These are phyloP conservation scores for Parafenestella ontariensis DNA, from an alignment of 2,329 filamentous ascomycete genomes.

Conservation along the genomic window DNA sequence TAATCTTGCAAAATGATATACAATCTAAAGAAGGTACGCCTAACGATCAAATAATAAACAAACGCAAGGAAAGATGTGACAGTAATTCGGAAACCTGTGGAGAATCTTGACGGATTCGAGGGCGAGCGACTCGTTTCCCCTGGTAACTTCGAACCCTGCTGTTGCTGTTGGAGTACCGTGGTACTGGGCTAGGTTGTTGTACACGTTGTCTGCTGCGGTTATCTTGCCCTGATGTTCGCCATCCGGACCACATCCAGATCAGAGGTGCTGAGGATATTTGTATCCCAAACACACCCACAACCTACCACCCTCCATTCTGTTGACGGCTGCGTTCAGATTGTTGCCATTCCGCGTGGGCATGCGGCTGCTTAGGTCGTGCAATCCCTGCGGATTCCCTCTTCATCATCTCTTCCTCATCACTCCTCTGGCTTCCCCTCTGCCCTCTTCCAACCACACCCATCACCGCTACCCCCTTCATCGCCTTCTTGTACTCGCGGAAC, in stretches of 20 bases:
- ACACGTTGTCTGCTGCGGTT: background rate
- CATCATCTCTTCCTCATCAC: slow-evolving; percentile 1
- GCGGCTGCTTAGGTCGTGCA: background rate
- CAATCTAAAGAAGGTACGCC: background rate
- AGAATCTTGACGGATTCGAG: background rate
- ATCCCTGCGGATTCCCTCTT: background rate
- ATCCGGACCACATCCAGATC: background rate
- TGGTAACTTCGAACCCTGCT: background rate
- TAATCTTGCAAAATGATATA: background rate
- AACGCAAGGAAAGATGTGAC: background rate
- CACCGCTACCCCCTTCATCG: slow-evolving; percentile 8
- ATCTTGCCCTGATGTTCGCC: background rate
- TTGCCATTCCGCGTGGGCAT: background rate
- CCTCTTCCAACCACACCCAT: background rate
- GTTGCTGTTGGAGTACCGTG: background rate
- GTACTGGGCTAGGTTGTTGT: background rate
- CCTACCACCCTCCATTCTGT: background rate
- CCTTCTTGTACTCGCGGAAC: slow-evolving; percentile 12
- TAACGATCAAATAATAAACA: too few relatives aligned
- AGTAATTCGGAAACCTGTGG: background rate
- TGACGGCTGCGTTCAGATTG: background rate
- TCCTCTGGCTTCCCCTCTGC: background rate
- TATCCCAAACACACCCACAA: too few relatives aligned
- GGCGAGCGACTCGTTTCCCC: background rate
- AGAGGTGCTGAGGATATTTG: too few relatives aligned